phyloP scores from a whole-genome alignment of 306 rosid genomes.

The Castanopsis chinensis region DNA sequence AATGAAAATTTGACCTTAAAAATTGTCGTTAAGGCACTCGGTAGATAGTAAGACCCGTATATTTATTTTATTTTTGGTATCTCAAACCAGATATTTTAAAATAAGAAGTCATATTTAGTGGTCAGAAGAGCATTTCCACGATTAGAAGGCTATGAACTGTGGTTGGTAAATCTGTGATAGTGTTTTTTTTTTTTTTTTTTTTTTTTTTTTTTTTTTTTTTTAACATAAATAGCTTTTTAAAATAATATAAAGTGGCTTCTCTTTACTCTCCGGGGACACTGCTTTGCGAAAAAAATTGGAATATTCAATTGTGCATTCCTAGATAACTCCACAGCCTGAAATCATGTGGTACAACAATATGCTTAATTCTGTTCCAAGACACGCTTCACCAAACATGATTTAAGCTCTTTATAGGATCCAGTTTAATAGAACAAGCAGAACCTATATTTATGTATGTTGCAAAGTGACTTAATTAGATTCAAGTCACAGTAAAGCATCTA shows the following conservation, averaged over 20 bases:
- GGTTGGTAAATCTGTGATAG: too few relatives aligned
- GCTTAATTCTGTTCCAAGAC: constrained; percentile 31
- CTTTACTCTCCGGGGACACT: constrained; percentile 14
- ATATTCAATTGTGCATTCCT: constrained; percentile 35
- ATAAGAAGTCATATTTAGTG: too few relatives aligned
- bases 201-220: too few relatives aligned
- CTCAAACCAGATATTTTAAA: too few relatives aligned
- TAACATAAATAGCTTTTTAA: not conserved
- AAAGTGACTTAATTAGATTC: not conserved
- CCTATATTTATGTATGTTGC: not conserved
- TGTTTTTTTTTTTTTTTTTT: too few relatives aligned
- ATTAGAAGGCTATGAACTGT: too few relatives aligned
- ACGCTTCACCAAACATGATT: constrained; percentile 35
- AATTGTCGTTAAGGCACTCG: too few relatives aligned
- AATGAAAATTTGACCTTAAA: too few relatives aligned
- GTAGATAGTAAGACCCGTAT: too few relatives aligned
- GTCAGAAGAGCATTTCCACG: too few relatives aligned
- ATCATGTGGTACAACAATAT: constrained; percentile 13
- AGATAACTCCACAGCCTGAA: constrained; percentile 18
- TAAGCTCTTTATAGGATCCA: constrained; percentile 29
- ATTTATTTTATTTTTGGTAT: too few relatives aligned
- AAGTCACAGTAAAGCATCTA: not conserved
- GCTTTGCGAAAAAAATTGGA: constrained; percentile 25
- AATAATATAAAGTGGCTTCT: not conserved
- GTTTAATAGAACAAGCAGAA: constrained; percentile 4